Percentiles rank a stretch among this genome's conserved stretches.
phyloP scores from a whole-genome alignment of 139 green algal species.

The Trebouxia sp. region DNA sequence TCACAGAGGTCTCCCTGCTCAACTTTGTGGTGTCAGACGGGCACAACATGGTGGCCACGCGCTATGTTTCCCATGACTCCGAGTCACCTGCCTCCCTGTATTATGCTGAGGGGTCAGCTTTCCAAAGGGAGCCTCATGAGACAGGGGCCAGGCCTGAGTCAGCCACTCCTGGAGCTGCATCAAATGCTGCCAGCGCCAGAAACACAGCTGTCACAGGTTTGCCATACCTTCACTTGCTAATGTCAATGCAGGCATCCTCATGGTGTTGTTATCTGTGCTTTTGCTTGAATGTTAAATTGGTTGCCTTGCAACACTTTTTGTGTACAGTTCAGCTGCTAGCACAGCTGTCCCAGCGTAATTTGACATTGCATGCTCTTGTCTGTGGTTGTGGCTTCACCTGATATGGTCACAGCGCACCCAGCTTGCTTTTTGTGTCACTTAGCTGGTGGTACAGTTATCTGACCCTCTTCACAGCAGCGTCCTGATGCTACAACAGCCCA shows the following conservation, averaged over 20 bases:
- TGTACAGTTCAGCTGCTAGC: too few species aligned
- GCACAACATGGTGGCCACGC: slow-evolving; percentile 80
- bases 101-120: slow-evolving; percentile 75
- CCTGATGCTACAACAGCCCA: too few species aligned
- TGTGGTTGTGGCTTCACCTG: too few species aligned
- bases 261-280: not conserved
- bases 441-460: too few species aligned
- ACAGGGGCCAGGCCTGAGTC: not conserved
- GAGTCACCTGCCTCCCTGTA: slow-evolving; percentile 84
- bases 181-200: slow-evolving; percentile 30
- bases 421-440: too few species aligned
- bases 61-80: slow-evolving; percentile 69
- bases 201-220: slow-evolving; percentile 22
- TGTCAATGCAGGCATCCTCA: not conserved
- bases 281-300: too few species aligned
- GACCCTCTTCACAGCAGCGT: too few species aligned
- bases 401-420: too few species aligned
- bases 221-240: not conserved
- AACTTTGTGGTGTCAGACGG: slow-evolving; percentile 95
- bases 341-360: too few species aligned
- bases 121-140: slow-evolving; percentile 24
- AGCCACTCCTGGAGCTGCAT: not conserved
- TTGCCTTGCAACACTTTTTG: too few species aligned
- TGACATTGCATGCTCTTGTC: too few species aligned
- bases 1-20: slow-evolving; percentile 74